Evolutionary conservation across 1,284 basidiomycete species (phyloP).

Genomic region (Bondarzewia mesenterica): DNA sequence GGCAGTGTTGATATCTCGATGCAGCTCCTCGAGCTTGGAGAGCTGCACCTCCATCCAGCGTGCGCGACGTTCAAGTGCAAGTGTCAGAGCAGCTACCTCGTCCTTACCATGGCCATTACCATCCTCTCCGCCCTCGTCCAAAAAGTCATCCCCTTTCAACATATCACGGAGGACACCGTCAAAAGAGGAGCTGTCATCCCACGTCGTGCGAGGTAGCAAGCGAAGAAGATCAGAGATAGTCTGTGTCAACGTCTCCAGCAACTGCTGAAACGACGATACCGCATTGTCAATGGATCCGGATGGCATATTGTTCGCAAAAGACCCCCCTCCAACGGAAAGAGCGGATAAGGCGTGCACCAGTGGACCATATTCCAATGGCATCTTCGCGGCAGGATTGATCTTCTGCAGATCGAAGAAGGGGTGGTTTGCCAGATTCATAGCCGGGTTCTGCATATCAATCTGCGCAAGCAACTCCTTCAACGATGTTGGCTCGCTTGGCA

Average conservation of each 20-base stretch:
- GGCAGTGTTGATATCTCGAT: conserved; percentile 79
- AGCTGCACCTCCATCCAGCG: conserved; percentile 86
- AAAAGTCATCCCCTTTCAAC: conserved; percentile 77
- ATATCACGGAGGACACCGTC: conserved; percentile 78
- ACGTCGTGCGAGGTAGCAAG: conserved; percentile 74
- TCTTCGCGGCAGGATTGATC: conserved; percentile 62
- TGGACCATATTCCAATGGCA: conserved; percentile 74
- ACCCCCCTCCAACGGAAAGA: conserved; percentile 76
- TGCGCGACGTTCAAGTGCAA: conserved; percentile 74
- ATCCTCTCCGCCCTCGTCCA: conserved; percentile 66
- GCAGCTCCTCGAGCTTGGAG: conserved; percentile 76
- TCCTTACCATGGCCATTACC: conserved; percentile 49
- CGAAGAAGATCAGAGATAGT: conserved; percentile 78
- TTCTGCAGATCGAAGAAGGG: conserved; percentile 66
- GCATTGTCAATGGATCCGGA: conserved; percentile 79
- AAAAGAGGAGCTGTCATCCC: conserved; percentile 81
- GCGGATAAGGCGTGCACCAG: conserved; percentile 79
- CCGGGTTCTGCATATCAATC: conserved; percentile 51
- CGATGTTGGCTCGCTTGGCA: conserved; percentile 34
- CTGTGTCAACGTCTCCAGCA: conserved; percentile 77
- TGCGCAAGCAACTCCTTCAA: conserved; percentile 57
- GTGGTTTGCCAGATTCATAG: conserved; percentile 56
- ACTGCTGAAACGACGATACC: conserved; percentile 77
- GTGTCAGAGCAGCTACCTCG: conserved; percentile 72
- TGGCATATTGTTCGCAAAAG: conserved; percentile 72